Evolutionary conservation across 1,139 yeast genomes (phyloP).

Genomic region (Kluyveromyces sp.): DNA sequence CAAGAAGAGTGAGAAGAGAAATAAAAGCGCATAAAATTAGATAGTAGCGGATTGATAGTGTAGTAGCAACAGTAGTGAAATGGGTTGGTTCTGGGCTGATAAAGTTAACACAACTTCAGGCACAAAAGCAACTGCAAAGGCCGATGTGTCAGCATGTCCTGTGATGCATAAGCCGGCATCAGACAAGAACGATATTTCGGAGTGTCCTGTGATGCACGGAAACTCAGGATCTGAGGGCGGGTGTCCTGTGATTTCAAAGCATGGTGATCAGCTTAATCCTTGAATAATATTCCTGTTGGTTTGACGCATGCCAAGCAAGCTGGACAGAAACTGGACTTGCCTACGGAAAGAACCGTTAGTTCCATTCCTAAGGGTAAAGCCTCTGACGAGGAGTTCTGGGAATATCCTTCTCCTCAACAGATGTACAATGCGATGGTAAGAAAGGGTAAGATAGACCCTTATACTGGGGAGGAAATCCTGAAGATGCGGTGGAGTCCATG

Average conservation of each 20-base stretch:
- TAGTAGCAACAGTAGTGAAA: conserved; percentile 18
- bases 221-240: conserved; percentile 31
- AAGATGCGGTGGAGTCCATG: conserved; percentile 95
- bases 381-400: conserved; percentile 60
- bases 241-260: conserved; percentile 36
- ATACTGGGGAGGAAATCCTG: conserved; percentile 57
- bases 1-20: no score
- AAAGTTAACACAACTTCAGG: conserved; percentile 7
- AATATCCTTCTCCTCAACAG: conserved; percentile 97
- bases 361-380: conserved; percentile 77
- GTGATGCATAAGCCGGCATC: conserved; percentile 32
- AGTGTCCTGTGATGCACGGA: conserved; percentile 20
- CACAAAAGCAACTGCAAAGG: conserved; percentile 1
- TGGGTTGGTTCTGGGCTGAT: conserved; percentile 88
- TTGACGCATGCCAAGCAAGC: conserved; percentile 63
- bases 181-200: conserved; percentile 12
- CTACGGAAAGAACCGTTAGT: conserved; percentile 78
- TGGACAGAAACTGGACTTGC: conserved; percentile 70
- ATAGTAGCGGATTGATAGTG: no score
- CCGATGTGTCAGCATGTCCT: conserved; percentile 36
- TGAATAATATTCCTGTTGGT: conserved; percentile 81
- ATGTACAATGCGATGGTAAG: conserved; percentile 97
- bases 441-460: conserved; percentile 57
- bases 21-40: no score
- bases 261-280: conserved; percentile 38